A percentile compares a stretch with the other conserved stretches of the same genome.
Conservation (phyloP, 768 basidiomycete species). For the Mycena olivaceomarginata region DNA sequence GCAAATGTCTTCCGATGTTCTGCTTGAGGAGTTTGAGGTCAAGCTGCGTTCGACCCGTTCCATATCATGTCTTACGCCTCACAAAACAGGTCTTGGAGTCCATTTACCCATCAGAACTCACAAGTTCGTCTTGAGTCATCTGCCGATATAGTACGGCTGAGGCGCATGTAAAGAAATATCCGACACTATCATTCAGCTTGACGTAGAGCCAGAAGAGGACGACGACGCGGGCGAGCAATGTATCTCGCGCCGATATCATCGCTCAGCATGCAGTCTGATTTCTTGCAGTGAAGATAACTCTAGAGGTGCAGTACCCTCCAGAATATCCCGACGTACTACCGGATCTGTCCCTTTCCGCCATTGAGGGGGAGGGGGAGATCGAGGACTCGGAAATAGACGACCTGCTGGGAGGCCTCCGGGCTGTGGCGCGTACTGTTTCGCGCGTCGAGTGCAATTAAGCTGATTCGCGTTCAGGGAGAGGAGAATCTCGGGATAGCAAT, state of each 20-base stretch:
- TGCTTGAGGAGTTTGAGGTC: slow-evolving; percentile 96
- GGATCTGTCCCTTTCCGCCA: slow-evolving; percentile 76
- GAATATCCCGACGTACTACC: slow-evolving; percentile 92
- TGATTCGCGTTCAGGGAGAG: slow-evolving; percentile 71
- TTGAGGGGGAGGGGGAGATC: slow-evolving; percentile 78
- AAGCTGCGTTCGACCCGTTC: slow-evolving; percentile 34
- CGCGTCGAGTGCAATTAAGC: slow-evolving; percentile 20
- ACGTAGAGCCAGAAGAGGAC: slow-evolving; percentile 86
- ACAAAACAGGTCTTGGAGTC: slow-evolving; percentile 71
- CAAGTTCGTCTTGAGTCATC: slow-evolving; percentile 79
- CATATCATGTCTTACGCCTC: slow-evolving; percentile 21
- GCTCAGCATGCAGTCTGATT: slow-evolving; percentile 40
- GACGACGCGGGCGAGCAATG: slow-evolving; percentile 79
- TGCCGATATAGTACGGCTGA: slow-evolving; percentile 63
- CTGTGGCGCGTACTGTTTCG: slow-evolving; percentile 66
- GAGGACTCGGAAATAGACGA: slow-evolving; percentile 73
- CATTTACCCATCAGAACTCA: slow-evolving; percentile 95
- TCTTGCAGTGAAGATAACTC: slow-evolving; percentile 79
- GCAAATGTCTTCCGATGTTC: slow-evolving; percentile 77
- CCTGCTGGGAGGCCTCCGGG: slow-evolving; percentile 74
- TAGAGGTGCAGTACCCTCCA: slow-evolving; percentile 87
- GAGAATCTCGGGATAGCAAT: slow-evolving; percentile 97
- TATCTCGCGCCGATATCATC: slow-evolving; percentile 55
- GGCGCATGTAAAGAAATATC: slow-evolving; percentile 84
- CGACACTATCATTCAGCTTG: slow-evolving; percentile 87